These are phyloP conservation scores for Penicillium sp. DNA, from an alignment of 2,329 filamentous ascomycete species.

Conservation along the genomic window DNA sequence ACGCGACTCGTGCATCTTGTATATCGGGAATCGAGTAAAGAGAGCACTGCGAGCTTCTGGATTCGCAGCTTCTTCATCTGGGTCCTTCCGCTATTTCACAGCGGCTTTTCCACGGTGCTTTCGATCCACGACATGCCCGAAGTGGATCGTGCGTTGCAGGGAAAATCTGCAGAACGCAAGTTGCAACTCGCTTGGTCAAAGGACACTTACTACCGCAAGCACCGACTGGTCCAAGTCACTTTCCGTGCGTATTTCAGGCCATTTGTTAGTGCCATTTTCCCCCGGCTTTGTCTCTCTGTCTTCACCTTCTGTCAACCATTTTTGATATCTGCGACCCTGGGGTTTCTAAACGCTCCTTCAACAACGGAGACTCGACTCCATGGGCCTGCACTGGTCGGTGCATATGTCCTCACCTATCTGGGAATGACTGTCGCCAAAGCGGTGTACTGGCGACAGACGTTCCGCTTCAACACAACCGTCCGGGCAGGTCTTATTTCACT, in stretches of 20 bases:
- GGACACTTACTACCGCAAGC: background rate
- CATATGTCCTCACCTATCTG: slow-evolving; percentile 32
- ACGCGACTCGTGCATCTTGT: too few relatives aligned
- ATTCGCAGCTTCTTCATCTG: slow-evolving; percentile 50
- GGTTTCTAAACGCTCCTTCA: slow-evolving; percentile 14
- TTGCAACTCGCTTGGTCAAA: slow-evolving; percentile 8
- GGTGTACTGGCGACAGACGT: slow-evolving; percentile 6
- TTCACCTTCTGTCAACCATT: slow-evolving; percentile 33
- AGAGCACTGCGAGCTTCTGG: too few relatives aligned
- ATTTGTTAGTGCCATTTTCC: slow-evolving; percentile 26
- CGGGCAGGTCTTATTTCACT: slow-evolving; percentile 8
- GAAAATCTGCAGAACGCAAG: slow-evolving; percentile 1
- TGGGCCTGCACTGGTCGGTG: slow-evolving; percentile 33
- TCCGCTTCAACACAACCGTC: slow-evolving; percentile 1
- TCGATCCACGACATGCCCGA: slow-evolving; percentile 43
- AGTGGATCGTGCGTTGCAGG: slow-evolving; percentile 27
- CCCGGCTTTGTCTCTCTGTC: slow-evolving; percentile 19
- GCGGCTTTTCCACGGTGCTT: slow-evolving; percentile 44
- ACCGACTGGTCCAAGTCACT: slow-evolving; percentile 10
- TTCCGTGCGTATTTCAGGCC: slow-evolving; percentile 14
- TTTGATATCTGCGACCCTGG: slow-evolving; percentile 26
- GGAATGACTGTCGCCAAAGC: slow-evolving; percentile 26
- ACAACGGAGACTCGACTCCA: slow-evolving; percentile 10
- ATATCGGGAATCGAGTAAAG: too few relatives aligned
- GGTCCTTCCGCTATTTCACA: slow-evolving; percentile 47